Evolutionary conservation across 768 basidiomycete species (phyloP).

Genomic region (Podaxis mareebaensis): DNA sequence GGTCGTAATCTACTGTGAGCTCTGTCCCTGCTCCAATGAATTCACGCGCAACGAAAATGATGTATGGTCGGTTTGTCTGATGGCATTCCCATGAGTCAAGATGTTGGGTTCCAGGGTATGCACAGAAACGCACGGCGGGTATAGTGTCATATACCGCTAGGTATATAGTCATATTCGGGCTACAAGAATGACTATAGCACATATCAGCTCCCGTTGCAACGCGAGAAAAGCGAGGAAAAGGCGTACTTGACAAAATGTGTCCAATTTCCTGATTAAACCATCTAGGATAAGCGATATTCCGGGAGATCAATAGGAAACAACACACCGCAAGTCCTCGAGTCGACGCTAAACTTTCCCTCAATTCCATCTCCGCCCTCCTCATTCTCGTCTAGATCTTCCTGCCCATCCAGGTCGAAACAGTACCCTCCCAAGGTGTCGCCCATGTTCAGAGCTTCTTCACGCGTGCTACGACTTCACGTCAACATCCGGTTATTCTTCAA

Average conservation of each 20-base stretch:
- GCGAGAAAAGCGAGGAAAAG: not conserved
- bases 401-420: conserved; percentile 65
- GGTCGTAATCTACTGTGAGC: conserved; percentile 68
- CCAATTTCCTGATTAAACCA: conserved; percentile 62
- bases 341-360: conserved; percentile 51
- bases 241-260: conserved; percentile 72
- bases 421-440: conserved; percentile 42
- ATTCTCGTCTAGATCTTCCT: conserved; percentile 37
- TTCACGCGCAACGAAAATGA: conserved; percentile 54
- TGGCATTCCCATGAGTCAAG: not conserved
- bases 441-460: conserved; percentile 41
- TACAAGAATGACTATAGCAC: conserved; percentile 60
- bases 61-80: conserved; percentile 61
- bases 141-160: conserved; percentile 65
- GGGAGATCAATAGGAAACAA: not conserved
- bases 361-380: conserved; percentile 29
- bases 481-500: not conserved
- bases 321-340: conserved; percentile 53
- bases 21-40: conserved; percentile 54
- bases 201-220: not conserved
- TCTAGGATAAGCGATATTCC: conserved; percentile 3
- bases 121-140: conserved; percentile 42
- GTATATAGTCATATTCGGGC: conserved; percentile 57
- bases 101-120: not conserved
- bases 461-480: conserved; percentile 31